phyloP scores from a whole-genome alignment of 2,329 filamentous ascomycete genomes.

The Scolecobasidium constrictum region DNA sequence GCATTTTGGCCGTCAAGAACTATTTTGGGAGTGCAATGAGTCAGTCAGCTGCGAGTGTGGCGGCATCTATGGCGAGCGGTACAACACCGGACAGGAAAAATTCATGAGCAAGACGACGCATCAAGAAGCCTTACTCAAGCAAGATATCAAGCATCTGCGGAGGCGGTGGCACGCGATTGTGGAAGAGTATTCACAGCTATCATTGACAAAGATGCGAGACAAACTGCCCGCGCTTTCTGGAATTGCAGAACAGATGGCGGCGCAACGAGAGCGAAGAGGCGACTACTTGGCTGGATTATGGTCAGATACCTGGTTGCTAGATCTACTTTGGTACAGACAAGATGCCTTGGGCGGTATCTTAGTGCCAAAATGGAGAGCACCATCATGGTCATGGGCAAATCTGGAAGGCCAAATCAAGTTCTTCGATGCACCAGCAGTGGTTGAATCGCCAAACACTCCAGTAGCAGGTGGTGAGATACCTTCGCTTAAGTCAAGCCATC shows the following conservation, averaged over 20 bases:
- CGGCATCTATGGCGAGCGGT: conserved; percentile 4
- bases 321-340: conserved; percentile 9
- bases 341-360: conserved; percentile 2
- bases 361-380: conserved; percentile 6
- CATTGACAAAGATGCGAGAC: conserved; percentile 5
- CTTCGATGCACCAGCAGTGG: conserved; percentile 3
- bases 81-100: conserved; percentile 5
- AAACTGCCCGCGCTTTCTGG: conserved; percentile 10
- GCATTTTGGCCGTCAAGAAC: conserved; percentile 7
- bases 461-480: neutral
- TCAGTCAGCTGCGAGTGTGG: conserved; percentile 6
- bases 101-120: conserved; percentile 4
- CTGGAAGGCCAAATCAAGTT: conserved; percentile 8
- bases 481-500: neutral
- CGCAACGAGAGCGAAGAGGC: neutral
- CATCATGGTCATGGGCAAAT: conserved; percentile 10
- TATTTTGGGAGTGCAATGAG: conserved; percentile 10
- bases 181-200: conserved; percentile 7
- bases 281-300: conserved; percentile 9
- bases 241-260: conserved; percentile 7
- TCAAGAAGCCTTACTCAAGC: neutral
- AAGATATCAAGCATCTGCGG: neutral
- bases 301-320: neutral
- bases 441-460: neutral
- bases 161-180: conserved; percentile 8